Percentiles rank a stretch among this genome's conserved stretches.
These are phyloP conservation scores for Tardiomyces blankii DNA, from an alignment of 1,139 yeast species.

Conservation along the genomic window DNA sequence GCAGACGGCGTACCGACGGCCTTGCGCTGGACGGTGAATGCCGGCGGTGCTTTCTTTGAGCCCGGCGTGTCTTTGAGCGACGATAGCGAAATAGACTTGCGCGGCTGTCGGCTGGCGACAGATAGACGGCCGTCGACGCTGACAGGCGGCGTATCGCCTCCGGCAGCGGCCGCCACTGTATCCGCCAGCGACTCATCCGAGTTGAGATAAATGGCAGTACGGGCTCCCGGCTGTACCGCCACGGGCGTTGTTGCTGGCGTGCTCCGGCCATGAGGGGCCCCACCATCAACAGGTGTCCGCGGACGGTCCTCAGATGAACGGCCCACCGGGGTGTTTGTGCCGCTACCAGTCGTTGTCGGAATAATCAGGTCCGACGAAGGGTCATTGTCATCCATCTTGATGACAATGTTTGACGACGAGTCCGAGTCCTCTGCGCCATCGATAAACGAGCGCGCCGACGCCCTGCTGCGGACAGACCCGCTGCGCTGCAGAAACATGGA, in stretches of 20 bases:
- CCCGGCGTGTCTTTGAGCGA: no score
- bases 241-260: neutral
- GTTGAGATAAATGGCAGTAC: conserved; percentile 8
- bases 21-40: neutral
- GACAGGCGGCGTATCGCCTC: neutral
- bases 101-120: neutral
- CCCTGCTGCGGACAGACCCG: neutral
- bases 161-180: neutral
- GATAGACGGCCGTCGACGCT: neutral
- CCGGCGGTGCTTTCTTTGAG: no score
- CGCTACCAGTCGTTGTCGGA: neutral
- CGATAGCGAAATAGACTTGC: neutral
- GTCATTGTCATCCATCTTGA: neutral
- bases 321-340: neutral
- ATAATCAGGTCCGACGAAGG: neutral
- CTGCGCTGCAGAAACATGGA: neutral
- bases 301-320: neutral
- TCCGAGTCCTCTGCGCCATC: neutral
- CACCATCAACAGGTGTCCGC: neutral
- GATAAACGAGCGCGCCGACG: neutral
- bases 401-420: neutral
- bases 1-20: neutral
- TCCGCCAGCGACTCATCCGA: neutral
- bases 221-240: neutral
- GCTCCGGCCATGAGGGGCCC: neutral